Evolutionary conservation across 768 basidiomycete genomes (phyloP).

Genomic region (Hygrophoropsis aurantiaca): DNA sequence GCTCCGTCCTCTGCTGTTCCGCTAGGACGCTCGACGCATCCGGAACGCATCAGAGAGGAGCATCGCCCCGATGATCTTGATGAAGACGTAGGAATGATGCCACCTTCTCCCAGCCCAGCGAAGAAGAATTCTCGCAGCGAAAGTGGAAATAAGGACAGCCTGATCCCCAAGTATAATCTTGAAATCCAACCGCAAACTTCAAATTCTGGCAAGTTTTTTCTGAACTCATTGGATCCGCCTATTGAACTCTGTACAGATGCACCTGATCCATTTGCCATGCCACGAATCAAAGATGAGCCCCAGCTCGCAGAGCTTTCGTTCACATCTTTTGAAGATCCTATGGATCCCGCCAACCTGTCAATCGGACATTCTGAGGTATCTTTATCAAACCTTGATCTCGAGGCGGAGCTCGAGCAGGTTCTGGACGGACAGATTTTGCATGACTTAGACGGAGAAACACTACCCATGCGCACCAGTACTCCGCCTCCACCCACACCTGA

Average conservation of each 20-base stretch:
- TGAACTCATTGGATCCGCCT: constrained; percentile 1
- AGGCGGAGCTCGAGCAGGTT: constrained; percentile 27
- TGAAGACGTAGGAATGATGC: constrained; percentile 42
- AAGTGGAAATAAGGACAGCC: constrained; percentile 24
- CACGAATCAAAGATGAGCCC: constrained; percentile 24
- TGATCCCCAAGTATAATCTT: constrained; percentile 35
- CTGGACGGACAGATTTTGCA: constrained; percentile 7
- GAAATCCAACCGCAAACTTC: constrained; percentile 16
- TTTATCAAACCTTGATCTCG: constrained; percentile 30
- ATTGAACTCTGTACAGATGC: constrained; percentile 8
- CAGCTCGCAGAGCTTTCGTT: constrained; percentile 21
- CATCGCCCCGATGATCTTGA: constrained; percentile 31
- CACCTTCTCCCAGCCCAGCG: constrained; percentile 50
- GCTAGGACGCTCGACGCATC: constrained; percentile 38
- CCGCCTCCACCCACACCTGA: constrained; percentile 22
- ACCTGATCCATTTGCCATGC: constrained; percentile 19
- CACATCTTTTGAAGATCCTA: constrained; percentile 26
- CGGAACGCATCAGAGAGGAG: constrained; percentile 33
- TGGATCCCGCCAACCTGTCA: constrained; percentile 31
- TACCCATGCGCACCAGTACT: constrained; percentile 26
- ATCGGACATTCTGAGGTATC: constrained; percentile 39
- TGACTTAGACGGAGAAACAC: constrained; percentile 4
- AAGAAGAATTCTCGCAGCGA: constrained; percentile 22
- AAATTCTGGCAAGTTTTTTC: constrained; percentile 13
- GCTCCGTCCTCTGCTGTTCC: constrained; percentile 27